Percentiles rank a stretch among this genome's conserved stretches.
Evolutionary conservation across 1,284 basidiomycete species (phyloP).

Genomic region (Leccinum huronense): DNA sequence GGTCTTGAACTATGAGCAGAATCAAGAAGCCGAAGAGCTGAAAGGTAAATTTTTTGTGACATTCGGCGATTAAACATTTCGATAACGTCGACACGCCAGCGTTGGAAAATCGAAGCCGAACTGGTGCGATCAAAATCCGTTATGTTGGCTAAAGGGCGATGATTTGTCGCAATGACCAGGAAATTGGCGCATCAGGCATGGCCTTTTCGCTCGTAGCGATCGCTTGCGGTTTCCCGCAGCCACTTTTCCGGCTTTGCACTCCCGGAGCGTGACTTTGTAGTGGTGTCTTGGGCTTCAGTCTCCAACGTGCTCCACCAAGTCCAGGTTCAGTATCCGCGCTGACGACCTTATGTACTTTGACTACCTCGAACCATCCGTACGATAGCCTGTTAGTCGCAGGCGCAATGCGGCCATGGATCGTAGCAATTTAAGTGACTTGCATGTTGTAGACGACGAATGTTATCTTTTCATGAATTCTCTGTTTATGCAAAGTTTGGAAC

Average conservation of each 20-base stretch:
- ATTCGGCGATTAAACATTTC: conserved; percentile 3
- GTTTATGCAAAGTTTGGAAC: neutral
- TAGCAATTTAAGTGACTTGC: conserved; percentile 9
- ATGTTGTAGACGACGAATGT: conserved; percentile 14
- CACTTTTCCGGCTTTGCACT: conserved; percentile 23
- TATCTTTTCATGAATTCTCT: neutral
- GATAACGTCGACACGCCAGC: conserved; percentile 41
- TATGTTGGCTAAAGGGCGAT: conserved; percentile 52
- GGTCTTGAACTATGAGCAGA: conserved; percentile 85
- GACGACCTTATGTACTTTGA: conserved; percentile 34
- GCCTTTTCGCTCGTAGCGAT: conserved; percentile 30
- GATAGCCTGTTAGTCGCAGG: conserved; percentile 12
- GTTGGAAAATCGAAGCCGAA: conserved; percentile 63
- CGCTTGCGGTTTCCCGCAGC: conserved; percentile 23
- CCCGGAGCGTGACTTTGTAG: conserved; percentile 17
- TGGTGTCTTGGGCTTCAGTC: conserved; percentile 18
- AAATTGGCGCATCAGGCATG: conserved; percentile 22
- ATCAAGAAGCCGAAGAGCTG: conserved; percentile 77
- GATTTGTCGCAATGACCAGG: conserved; percentile 18
- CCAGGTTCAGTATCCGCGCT: conserved; percentile 23
- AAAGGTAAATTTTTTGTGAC: conserved; percentile 51
- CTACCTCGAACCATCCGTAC: conserved; percentile 18
- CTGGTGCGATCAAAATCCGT: conserved; percentile 68
- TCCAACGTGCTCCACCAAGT: conserved; percentile 12
- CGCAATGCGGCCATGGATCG: conserved; percentile 15